Conservation (phyloP, 2,329 filamentous ascomycete genomes). For the Leptodontidium sp. region DNA sequence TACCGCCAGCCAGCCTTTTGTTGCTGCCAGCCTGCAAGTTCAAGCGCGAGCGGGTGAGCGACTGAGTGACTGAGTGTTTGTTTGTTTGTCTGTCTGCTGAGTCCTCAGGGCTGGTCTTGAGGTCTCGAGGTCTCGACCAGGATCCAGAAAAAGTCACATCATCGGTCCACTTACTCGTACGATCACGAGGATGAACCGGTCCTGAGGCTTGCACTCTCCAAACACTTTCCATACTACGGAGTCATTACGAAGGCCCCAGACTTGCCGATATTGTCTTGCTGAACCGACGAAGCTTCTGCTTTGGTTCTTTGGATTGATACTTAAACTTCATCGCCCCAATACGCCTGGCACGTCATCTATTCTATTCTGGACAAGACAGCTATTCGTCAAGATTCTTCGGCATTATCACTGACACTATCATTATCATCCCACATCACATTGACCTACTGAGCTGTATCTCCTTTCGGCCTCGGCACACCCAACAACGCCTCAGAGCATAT, state of each 20-base stretch:
- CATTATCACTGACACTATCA: conserved; percentile 14
- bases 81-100: not conserved
- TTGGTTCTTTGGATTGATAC: conserved; percentile 26
- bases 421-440: conserved; percentile 17
- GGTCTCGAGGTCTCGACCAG: conserved; percentile 1
- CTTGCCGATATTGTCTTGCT: conserved; percentile 25
- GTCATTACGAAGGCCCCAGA: conserved; percentile 13
- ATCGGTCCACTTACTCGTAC: conserved; percentile 37
- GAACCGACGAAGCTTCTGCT: conserved; percentile 21
- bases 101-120: conserved; percentile 21
- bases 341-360: conserved; percentile 33
- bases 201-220: conserved; percentile 30
- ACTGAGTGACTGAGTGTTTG: not conserved
- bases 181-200: conserved; percentile 40
- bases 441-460: not conserved
- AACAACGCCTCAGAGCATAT: conserved; percentile 17
- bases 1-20: conserved; percentile 24
- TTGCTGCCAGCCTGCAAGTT: conserved; percentile 17
- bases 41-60: too few relatives aligned
- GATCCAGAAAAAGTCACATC: conserved; percentile 34
- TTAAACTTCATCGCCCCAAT: conserved; percentile 34
- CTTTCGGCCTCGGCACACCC: conserved; percentile 21
- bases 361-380: conserved; percentile 28
- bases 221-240: conserved; percentile 31
- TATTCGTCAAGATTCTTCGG: conserved; percentile 26